These are phyloP conservation scores for Parietaria judaica DNA, from an alignment of 306 rosid species.

Conservation along the genomic window DNA sequence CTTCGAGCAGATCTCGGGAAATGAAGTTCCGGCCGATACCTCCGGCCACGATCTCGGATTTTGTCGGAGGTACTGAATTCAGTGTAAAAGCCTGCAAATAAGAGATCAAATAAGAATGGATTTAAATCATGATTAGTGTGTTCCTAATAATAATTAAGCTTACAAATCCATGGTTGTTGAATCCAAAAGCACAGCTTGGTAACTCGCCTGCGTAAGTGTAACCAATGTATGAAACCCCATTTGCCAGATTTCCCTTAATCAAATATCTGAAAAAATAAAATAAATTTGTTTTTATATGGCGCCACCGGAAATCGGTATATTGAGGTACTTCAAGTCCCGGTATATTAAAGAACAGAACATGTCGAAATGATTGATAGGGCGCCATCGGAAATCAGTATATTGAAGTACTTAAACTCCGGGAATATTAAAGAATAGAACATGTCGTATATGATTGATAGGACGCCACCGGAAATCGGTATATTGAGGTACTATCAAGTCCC, in stretches of 20 bases:
- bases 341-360: too few species aligned
- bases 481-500: too few species aligned
- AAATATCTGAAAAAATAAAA: constrained; percentile 45
- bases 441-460: too few species aligned
- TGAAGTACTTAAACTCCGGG: too few species aligned
- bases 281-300: too few species aligned
- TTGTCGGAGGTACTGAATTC: constrained; percentile 58
- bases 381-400: too few species aligned
- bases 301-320: too few species aligned
- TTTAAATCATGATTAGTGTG: neutral
- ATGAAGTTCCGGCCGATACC: constrained; percentile 75
- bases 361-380: too few species aligned
- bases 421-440: too few species aligned
- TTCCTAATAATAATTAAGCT: neutral
- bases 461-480: too few species aligned
- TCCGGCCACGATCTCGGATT: constrained; percentile 57
- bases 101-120: neutral
- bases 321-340: too few species aligned
- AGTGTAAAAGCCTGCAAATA: constrained; percentile 62
- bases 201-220: constrained; percentile 92
- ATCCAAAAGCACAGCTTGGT: constrained; percentile 73
- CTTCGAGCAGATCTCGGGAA: constrained; percentile 73
- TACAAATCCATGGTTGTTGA: constrained; percentile 68
- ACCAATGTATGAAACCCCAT: constrained; percentile 52
- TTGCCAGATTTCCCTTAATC: constrained; percentile 49